Base-by-base conservation (phyloP, 768 basidiomycete species). In the Pleurotus ostreatus region DNA sequence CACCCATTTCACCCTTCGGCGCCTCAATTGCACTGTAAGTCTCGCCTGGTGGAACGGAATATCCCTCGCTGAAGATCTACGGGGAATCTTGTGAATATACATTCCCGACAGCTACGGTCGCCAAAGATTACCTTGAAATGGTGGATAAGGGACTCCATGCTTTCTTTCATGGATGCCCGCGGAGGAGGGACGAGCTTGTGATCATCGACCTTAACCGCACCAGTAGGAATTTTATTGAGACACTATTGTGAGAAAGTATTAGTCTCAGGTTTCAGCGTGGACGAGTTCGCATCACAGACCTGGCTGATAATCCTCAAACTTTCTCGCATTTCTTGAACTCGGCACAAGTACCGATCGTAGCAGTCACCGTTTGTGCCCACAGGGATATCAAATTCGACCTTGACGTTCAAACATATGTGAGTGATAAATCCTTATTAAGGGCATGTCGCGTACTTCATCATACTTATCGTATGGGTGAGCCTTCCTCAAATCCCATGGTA, bases 1-100 rank as follows among this genome's bases (percentile, higher is more conserved):
- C 96, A 62, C 80, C 96, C 94, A 98, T 98, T 75, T 98, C 96
- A 60, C 95, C 95, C 74, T 99, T 98, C 45, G 96, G 96, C 6
- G 96, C 96, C 73, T 99, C 97, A 62, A 98, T 98, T 2, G 96
- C 96, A 49, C 83, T 85, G 77, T 99, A 98, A 0, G 96, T 98
- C 74, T 98, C 94, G 18, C 91, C 91, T 15, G 92, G 90, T 15
- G 97, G 97, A 23, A 98, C 96, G 22, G 92, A 91, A 75, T 92
- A 98, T 11, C 96, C 96, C 72, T 98, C 96, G 53, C 89, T 92
- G 78, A 94, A 98, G 63, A 97, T 81, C 92, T 93, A 66, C 18
- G 58, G 57, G 4, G 30, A 47, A 26, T 40, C 18, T n/a, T 15
- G 6, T 5, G 6, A 46, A n/a, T 37, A 7, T 23, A 39, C 16